These are phyloP conservation scores for Paramecium caudatum DNA, from an alignment of 73 alveolate genomes.

Conservation along the genomic window DNA sequence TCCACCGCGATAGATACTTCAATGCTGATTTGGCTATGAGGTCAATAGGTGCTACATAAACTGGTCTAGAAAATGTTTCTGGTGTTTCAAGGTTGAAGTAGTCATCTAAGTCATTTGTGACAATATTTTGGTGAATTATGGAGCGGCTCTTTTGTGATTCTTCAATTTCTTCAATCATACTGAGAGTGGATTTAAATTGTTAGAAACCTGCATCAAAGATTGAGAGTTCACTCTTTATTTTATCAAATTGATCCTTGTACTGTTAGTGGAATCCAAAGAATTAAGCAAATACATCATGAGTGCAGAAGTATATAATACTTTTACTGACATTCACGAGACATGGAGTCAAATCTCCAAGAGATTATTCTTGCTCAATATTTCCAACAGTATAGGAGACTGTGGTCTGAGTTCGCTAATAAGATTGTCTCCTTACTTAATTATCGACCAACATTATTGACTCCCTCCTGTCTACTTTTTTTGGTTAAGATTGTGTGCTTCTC, in stretches of 20 bases:
- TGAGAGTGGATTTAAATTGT: slow-evolving; percentile 38
- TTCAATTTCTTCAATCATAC: slow-evolving; percentile 65
- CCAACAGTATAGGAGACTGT: slow-evolving; percentile 6
- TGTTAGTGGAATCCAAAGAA: slow-evolving; percentile 4
- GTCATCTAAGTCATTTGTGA: slow-evolving; percentile 26
- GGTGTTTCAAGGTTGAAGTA: slow-evolving; percentile 55
- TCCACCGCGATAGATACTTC: neutral
- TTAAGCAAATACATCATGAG: neutral
- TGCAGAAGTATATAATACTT: slow-evolving; percentile 40
- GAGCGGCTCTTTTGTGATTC: slow-evolving; percentile 12
- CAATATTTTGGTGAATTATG: neutral
- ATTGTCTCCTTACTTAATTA: slow-evolving; percentile 32
- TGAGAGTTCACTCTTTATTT: slow-evolving; percentile 26
- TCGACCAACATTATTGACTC: no score
- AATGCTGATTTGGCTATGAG: neutral
- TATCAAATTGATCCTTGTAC: slow-evolving; percentile 32
- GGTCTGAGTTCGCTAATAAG: slow-evolving; percentile 18
- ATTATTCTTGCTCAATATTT: neutral
- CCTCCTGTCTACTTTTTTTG: neutral
- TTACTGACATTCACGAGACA: slow-evolving; percentile 50
- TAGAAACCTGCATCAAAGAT: slow-evolving; percentile 13
- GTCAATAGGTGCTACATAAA: slow-evolving; percentile 12
- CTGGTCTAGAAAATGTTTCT: slow-evolving; percentile 45
- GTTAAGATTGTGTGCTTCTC: neutral
- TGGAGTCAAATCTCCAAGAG: slow-evolving; percentile 13